A percentile compares a stretch with the other conserved stretches of the same genome.
Conservation (phyloP, 2,329 filamentous ascomycete genomes). For the Meredithiella fracta region DNA sequence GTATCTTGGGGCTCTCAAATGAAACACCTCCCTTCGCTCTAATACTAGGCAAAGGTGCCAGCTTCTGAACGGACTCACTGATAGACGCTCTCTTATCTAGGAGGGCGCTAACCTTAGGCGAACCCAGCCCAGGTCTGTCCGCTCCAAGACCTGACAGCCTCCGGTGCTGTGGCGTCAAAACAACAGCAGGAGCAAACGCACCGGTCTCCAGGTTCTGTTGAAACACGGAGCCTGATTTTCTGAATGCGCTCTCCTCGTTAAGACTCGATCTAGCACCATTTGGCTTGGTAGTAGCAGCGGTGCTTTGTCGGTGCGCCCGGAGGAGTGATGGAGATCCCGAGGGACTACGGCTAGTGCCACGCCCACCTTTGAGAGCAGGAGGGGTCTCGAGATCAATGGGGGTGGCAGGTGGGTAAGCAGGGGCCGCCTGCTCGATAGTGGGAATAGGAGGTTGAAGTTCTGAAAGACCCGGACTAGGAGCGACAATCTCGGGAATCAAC, state of each 20-base stretch:
- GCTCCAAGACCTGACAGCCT: slow-evolving; percentile 50
- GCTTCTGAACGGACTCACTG: slow-evolving; percentile 30
- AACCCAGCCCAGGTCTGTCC: slow-evolving; percentile 56
- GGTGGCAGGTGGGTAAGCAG: not conserved
- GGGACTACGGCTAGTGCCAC: slow-evolving; percentile 5
- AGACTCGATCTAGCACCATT: not conserved
- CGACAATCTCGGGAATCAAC: not conserved
- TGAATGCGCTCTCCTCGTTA: not conserved
- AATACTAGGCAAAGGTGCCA: not conserved
- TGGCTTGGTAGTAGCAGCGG: not conserved
- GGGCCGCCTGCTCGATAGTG: not conserved
- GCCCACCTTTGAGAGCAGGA: slow-evolving; percentile 3
- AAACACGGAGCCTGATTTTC: slow-evolving; percentile 26
- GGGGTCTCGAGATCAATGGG: slow-evolving; percentile 14
- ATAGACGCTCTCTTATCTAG: slow-evolving; percentile 58
- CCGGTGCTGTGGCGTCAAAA: slow-evolving; percentile 40
- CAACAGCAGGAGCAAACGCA: slow-evolving; percentile 42
- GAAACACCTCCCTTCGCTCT: slow-evolving; percentile 35
- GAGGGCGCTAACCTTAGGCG: slow-evolving; percentile 54
- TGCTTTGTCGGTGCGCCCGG: slow-evolving; percentile 10
- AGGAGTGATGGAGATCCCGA: slow-evolving; percentile 12
- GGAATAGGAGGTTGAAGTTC: not conserved
- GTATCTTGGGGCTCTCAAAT: slow-evolving; percentile 47
- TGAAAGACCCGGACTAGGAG: slow-evolving; percentile 3
- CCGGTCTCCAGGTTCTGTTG: slow-evolving; percentile 37